Conservation (phyloP, 2,329 filamentous ascomycete species). For the Hypoxylon sp. region DNA sequence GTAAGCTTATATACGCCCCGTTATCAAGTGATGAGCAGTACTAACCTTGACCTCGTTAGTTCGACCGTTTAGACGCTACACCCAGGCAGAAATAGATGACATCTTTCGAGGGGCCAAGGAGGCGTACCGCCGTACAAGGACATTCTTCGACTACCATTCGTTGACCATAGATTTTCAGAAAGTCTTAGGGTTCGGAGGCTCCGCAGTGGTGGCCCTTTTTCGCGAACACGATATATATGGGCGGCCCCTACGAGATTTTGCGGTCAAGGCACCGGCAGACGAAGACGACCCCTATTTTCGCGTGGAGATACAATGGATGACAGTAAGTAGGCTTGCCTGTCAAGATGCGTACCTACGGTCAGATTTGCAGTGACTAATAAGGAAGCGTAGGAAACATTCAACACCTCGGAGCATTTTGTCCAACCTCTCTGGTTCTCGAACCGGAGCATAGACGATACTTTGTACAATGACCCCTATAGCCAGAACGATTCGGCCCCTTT, state of each 20-base stretch:
- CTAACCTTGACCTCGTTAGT: constrained; percentile 18
- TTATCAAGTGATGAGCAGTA: background rate
- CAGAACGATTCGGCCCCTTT: constrained; percentile 4
- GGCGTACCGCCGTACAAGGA: constrained; percentile 7
- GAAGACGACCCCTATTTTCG: constrained; percentile 27
- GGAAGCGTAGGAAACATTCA: constrained; percentile 20
- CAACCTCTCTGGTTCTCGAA: constrained; percentile 8
- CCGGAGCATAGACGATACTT: background rate
- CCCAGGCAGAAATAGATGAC: constrained; percentile 5
- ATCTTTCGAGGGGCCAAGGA: constrained; percentile 14
- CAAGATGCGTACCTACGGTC: background rate
- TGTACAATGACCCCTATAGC: constrained; percentile 15
- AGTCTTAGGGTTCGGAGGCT: constrained; percentile 31
- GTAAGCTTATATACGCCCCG: constrained; percentile 13
- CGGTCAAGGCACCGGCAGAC: constrained; percentile 28
- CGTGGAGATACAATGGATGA: constrained; percentile 31
- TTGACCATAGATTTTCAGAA: constrained; percentile 6
- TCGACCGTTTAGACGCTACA: constrained; percentile 16
- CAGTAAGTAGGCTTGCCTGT: constrained; percentile 11
- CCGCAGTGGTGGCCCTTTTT: constrained; percentile 28
- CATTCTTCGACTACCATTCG: constrained; percentile 15
- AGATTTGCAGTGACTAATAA: background rate
- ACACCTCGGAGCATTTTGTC: constrained; percentile 28
- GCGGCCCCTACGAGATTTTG: constrained; percentile 18
- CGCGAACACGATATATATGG: background rate